Conservation (phyloP, 2,329 filamentous ascomycete species). For the Aspergillus carbonarius region DNA sequence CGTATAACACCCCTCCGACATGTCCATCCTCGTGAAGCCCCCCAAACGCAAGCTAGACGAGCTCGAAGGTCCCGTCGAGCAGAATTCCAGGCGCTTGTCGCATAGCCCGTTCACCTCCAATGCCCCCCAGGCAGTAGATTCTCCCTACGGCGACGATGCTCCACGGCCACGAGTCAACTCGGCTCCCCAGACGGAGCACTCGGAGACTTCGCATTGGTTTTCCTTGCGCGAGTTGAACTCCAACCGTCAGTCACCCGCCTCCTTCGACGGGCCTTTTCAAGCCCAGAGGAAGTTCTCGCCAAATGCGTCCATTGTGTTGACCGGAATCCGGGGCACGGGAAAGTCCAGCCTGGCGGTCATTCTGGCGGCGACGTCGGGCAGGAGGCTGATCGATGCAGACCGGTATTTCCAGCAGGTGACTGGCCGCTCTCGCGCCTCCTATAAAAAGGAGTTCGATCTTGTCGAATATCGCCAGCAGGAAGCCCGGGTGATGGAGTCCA, state of each 20-base stretch:
- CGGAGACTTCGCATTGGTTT: slow-evolving; percentile 20
- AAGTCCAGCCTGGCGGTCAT: slow-evolving; percentile 76
- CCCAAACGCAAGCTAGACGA: slow-evolving; percentile 34
- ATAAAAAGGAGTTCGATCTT: slow-evolving; percentile 62
- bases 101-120: background rate
- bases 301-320: slow-evolving; percentile 69
- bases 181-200: slow-evolving; percentile 14
- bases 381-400: slow-evolving; percentile 69
- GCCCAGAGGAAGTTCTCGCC: slow-evolving; percentile 49
- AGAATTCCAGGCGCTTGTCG: slow-evolving; percentile 6
- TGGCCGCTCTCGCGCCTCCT: slow-evolving; percentile 61
- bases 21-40: slow-evolving; percentile 35
- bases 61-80: slow-evolving; percentile 23
- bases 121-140: background rate
- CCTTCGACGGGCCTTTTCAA: slow-evolving; percentile 27
- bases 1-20: slow-evolving; percentile 10
- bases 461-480: slow-evolving; percentile 64
- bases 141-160: background rate
- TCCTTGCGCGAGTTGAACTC: slow-evolving; percentile 30
- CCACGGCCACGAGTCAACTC: background rate
- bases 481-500: slow-evolving; percentile 59
- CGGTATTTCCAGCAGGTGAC: slow-evolving; percentile 64
- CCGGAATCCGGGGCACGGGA: slow-evolving; percentile 71
- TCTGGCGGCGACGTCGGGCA: slow-evolving; percentile 67
- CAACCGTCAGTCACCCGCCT: slow-evolving; percentile 27